Evolutionary conservation across 2,329 filamentous ascomycete species (phyloP).

Genomic region (Aspergillus pseudoterreus): DNA sequence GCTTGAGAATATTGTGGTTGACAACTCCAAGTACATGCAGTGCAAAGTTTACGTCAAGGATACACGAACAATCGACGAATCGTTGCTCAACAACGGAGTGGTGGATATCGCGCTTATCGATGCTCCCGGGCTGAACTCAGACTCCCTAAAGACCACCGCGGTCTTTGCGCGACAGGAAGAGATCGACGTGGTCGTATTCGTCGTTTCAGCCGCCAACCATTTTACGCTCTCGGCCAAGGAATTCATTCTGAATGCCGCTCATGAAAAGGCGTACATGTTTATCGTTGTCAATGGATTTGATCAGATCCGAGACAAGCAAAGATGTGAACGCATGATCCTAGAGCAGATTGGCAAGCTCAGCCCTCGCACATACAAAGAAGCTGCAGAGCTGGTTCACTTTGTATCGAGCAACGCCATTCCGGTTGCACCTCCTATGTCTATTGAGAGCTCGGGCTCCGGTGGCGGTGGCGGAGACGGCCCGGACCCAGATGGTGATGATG

Average conservation of each 20-base stretch:
- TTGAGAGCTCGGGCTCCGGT: conserved; percentile 46
- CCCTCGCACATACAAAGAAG: conserved; percentile 88
- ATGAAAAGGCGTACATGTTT: conserved; percentile 98
- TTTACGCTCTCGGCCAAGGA: conserved; percentile 97
- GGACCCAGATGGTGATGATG: conserved; percentile 42
- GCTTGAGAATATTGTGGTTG: conserved; percentile 82
- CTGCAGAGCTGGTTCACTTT: conserved; percentile 90
- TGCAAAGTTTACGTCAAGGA: conserved; percentile 98
- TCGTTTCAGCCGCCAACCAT: conserved; percentile 95
- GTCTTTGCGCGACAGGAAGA: conserved; percentile 97
- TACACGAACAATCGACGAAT: conserved; percentile 82
- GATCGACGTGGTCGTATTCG: conserved; percentile 97
- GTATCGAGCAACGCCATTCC: conserved; percentile 96
- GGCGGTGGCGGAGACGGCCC: conserved; percentile 53
- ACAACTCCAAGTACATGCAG: conserved; percentile 83
- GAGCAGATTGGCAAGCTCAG: conserved; percentile 87
- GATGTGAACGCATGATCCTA: conserved; percentile 88
- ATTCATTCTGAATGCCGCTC: conserved; percentile 91
- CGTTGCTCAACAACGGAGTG: conserved; percentile 91
- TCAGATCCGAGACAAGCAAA: conserved; percentile 83
- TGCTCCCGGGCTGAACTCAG: conserved; percentile 89
- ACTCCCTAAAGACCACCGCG: conserved; percentile 94
- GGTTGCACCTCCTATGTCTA: conserved; percentile 57
- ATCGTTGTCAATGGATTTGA: conserved; percentile 98
- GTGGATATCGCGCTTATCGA: conserved; percentile 98